These are phyloP conservation scores for Dipodascopsis tothii DNA, from an alignment of 805 yeast genomes.

Conservation along the genomic window DNA sequence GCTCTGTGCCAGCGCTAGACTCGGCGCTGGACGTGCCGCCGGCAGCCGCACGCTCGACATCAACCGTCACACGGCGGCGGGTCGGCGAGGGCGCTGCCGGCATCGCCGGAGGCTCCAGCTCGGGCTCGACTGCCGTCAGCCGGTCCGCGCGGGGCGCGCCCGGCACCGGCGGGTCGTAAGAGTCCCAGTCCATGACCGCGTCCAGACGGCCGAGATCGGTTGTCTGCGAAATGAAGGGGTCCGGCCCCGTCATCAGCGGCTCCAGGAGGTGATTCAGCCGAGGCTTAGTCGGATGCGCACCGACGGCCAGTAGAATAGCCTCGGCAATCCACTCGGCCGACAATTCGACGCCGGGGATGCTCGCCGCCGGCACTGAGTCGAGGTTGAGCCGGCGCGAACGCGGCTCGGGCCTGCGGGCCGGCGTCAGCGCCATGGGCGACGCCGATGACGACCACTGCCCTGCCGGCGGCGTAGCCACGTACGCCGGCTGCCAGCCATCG, in stretches of 20 bases:
- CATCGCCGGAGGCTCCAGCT: too few relatives aligned
- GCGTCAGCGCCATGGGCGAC: too few relatives aligned
- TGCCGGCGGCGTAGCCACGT: neutral
- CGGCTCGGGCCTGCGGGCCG: too few relatives aligned
- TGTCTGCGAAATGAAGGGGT: neutral
- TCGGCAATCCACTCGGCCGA: neutral
- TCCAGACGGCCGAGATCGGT: constrained; percentile 1
- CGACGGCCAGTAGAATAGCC: constrained; percentile 2
- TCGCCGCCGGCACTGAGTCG: too few relatives aligned
- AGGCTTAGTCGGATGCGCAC: constrained; percentile 1
- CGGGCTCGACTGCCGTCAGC: too few relatives aligned
- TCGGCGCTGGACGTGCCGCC: too few relatives aligned
- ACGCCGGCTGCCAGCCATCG: neutral
- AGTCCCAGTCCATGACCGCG: neutral
- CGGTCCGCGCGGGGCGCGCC: too few relatives aligned
- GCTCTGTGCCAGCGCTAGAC: too few relatives aligned
- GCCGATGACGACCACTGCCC: neutral
- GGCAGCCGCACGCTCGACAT: too few relatives aligned
- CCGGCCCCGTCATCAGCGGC: neutral
- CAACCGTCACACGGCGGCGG: too few relatives aligned
- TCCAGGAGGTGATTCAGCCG: constrained; percentile 6
- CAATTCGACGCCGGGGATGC: neutral
- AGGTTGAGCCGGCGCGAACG: too few relatives aligned
- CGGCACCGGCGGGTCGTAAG: neutral
- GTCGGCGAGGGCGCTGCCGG: too few relatives aligned